A percentile compares a stretch with the other conserved stretches of the same genome.
Evolutionary conservation across 306 rosid genomes (phyloP).

Genomic region (Fragaria nilgerrensis): DNA sequence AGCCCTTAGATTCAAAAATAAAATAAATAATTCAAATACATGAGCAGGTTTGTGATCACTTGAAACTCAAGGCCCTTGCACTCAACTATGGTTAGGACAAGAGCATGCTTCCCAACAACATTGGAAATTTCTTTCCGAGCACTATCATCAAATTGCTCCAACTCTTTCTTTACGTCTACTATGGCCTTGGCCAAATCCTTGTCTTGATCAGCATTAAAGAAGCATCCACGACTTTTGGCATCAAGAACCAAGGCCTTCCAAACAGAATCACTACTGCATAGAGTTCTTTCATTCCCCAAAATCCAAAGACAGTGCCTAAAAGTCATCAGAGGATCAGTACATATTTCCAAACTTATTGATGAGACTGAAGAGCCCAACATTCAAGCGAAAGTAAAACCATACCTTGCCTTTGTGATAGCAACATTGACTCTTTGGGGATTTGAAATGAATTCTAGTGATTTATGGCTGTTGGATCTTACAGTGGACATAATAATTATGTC

Average conservation of each 20-base stretch:
- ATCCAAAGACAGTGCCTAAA: conserved; percentile 70
- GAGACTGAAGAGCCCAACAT: neutral
- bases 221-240: conserved; percentile 56
- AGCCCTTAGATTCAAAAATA: too few species aligned
- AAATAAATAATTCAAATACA: too few species aligned
- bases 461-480: conserved; percentile 15
- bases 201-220: conserved; percentile 55
- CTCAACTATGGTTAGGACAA: conserved; percentile 60
- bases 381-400: neutral
- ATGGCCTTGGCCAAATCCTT: conserved; percentile 48
- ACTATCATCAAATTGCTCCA: conserved; percentile 51
- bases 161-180: conserved; percentile 45
- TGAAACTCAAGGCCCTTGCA: conserved; percentile 74
- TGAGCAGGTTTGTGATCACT: conserved; percentile 49
- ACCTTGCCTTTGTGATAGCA: conserved; percentile 62
- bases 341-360: neutral
- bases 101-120: conserved; percentile 46
- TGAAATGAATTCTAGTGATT: conserved; percentile 29
- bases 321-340: neutral
- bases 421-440: conserved; percentile 46
- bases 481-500: conserved; percentile 60
- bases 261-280: conserved; percentile 36
- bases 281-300: conserved; percentile 53
- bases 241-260: conserved; percentile 49
- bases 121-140: conserved; percentile 37